Conservation (phyloP, 305 asterid genomes). For the Plantago coronopus region DNA sequence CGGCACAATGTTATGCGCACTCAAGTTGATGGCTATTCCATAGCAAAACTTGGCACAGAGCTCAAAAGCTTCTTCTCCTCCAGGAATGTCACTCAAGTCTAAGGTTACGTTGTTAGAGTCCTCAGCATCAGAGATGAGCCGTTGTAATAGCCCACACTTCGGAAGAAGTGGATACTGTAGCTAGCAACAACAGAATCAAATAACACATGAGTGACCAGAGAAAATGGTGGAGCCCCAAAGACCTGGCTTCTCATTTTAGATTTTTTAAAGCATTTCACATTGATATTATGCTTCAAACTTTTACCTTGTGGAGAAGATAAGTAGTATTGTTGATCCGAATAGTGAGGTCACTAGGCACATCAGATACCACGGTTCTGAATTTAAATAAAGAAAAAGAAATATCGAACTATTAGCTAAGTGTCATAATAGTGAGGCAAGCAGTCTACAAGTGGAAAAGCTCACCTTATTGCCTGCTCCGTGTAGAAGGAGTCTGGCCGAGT, state of each 20-base stretch:
- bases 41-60: constrained; percentile 77
- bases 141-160: constrained; percentile 60
- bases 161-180: constrained; percentile 58
- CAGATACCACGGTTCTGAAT: constrained; percentile 42
- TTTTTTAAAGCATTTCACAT: too few species aligned
- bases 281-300: not conserved
- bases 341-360: constrained; percentile 56
- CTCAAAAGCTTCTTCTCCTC: constrained; percentile 77
- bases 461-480: constrained; percentile 75
- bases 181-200: constrained; percentile 28
- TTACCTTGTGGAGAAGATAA: constrained; percentile 78
- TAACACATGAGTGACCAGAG: constrained; percentile 16
- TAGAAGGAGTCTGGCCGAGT: constrained; percentile 69
- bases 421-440: not conserved
- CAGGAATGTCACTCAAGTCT: constrained; percentile 62
- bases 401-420: not conserved
- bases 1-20: constrained; percentile 59
- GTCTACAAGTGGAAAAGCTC: not conserved
- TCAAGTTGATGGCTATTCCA: constrained; percentile 66
- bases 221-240: not conserved
- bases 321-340: constrained; percentile 48
- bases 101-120: constrained; percentile 35
- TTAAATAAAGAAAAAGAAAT: not conserved
- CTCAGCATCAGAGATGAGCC: constrained; percentile 33
- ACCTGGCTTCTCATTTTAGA: not conserved